Evolutionary conservation across 257 asterid species (phyloP), one percentile per base, ranked within the genome.

Genomic region (Catharanthus roseus): DNA sequence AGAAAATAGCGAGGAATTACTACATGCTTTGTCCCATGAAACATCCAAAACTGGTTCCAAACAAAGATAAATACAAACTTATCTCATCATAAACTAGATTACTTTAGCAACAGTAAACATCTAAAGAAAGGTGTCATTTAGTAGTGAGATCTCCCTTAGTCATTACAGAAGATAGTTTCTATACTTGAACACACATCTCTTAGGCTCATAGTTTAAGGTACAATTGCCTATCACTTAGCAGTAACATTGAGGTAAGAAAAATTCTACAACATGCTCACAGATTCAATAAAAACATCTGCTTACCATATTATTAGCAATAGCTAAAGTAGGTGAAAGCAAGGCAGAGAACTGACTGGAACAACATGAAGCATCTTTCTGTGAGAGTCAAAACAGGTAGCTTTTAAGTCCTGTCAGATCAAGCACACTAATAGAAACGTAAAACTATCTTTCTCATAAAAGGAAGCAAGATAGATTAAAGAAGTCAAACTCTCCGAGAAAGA

Each of bases 281-380:
- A 10, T 54, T 55, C 44, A 50, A 10, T 70, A 57, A 42, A 62
- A 34, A 18, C 69, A 65, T 53, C 69, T 73, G 38, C 83, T 60
- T 85, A 93, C 98, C 97, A 87, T 90, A 89, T 87, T 86, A 74
- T 81, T 89, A 42, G 95, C 84, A 77, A 93, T 77, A 19, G 90
- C 81, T 71, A 90, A 56, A 66, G 80, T 74, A 69, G 96, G 84
- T 74, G 99, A 91, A 68, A 93, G 84, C 85, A 93, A 85, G 67
- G 87, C 88, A 58, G 76, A 75, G 77, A 91, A 93, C 86, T 89
- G 97, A 74, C 77, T 82, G 84, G 77, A 86, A 69, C 76, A 70
- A 72, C 79, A 77, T 10, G 84, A 78, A 76, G 81, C 81, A 72
- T 82, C 87, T 81, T 77, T 81, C 95, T 88, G 87, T 47, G 74